These are phyloP conservation scores for Cutaneotrichosporon cutaneum DNA, from an alignment of 1,284 basidiomycete genomes.

Conservation along the genomic window DNA sequence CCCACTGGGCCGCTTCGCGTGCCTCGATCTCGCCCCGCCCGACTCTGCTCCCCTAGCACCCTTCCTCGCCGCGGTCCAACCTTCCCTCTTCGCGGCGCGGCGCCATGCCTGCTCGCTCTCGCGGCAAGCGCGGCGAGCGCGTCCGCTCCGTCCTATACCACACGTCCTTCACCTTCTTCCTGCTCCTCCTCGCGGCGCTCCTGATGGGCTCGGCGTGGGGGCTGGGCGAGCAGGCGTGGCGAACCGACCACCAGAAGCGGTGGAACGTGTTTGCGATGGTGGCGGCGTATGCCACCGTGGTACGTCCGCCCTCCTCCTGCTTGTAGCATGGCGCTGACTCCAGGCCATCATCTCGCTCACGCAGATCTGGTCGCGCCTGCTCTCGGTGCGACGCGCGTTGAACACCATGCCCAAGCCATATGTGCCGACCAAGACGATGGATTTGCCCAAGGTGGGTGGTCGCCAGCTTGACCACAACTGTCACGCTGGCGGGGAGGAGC, in stretches of 20 bases:
- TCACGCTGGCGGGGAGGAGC: neutral
- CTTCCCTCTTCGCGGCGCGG: neutral
- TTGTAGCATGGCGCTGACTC: neutral
- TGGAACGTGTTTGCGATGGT: conserved; percentile 49
- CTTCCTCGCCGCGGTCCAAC: neutral
- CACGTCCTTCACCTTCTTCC: conserved; percentile 44
- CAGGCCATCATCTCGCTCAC: conserved; percentile 38
- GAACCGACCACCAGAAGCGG: conserved; percentile 38
- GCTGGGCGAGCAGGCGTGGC: conserved; percentile 47
- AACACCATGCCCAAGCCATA: conserved; percentile 67
- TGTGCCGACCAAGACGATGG: conserved; percentile 61
- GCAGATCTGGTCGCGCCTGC: conserved; percentile 42
- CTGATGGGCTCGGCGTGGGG: conserved; percentile 45
- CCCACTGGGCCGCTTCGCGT: too few relatives aligned
- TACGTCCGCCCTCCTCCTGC: conserved; percentile 30
- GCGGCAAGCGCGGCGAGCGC: conserved; percentile 10
- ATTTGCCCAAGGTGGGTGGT: conserved; percentile 67
- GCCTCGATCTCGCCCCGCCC: too few relatives aligned
- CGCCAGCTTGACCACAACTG: neutral
- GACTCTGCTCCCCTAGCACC: neutral
- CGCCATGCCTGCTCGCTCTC: neutral
- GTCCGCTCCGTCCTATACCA: conserved; percentile 46
- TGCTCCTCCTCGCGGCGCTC: conserved; percentile 40
- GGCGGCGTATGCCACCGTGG: conserved; percentile 42
- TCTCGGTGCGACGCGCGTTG: conserved; percentile 43